Percentiles rank a stretch among this genome's conserved stretches.
Evolutionary conservation across 2,329 filamentous ascomycete species (phyloP).

Genomic region (Escovopsis sp.): DNA sequence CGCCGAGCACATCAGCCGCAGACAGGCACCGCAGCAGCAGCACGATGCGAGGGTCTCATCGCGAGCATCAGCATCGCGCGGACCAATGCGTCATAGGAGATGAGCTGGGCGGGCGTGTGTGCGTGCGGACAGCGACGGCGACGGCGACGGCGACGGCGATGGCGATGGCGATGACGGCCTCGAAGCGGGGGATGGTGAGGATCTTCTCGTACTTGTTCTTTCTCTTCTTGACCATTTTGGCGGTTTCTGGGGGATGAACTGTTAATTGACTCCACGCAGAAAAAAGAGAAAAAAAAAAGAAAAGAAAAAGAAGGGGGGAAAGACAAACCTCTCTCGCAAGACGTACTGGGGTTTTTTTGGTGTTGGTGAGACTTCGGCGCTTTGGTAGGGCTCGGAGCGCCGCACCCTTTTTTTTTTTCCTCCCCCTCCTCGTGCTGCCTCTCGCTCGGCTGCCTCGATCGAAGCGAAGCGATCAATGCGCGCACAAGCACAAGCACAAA

Average conservation of each 20-base stretch:
- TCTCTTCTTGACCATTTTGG: slow-evolving; percentile 59
- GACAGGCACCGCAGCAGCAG: not conserved
- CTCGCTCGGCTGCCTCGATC: too few species aligned
- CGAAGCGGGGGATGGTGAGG: slow-evolving; percentile 1
- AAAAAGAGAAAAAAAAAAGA: slow-evolving; percentile 5
- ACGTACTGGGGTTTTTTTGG: slow-evolving; percentile 14
- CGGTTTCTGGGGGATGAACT: slow-evolving; percentile 33
- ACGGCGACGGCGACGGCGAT: not conserved
- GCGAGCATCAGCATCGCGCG: not conserved
- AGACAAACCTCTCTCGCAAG: slow-evolving; percentile 2
- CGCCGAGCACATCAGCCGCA: not conserved
- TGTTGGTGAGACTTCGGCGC: slow-evolving; percentile 3
- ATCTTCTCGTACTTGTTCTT: slow-evolving; percentile 44
- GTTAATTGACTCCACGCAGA: slow-evolving; percentile 16
- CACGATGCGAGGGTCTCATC: not conserved
- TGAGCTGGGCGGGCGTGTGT: not conserved
- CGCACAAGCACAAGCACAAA: not conserved
- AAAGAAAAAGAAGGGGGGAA: slow-evolving; percentile 5
- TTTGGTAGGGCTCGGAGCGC: slow-evolving; percentile 7
- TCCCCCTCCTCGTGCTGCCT: too few species aligned
- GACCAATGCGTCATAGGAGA: not conserved
- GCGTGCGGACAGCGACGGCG: not conserved
- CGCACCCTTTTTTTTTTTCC: not conserved
- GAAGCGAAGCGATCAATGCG: not conserved
- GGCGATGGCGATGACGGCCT: slow-evolving; percentile 2